phyloP scores from a whole-genome alignment of 306 rosid species.

The Boehmeria nivea region DNA sequence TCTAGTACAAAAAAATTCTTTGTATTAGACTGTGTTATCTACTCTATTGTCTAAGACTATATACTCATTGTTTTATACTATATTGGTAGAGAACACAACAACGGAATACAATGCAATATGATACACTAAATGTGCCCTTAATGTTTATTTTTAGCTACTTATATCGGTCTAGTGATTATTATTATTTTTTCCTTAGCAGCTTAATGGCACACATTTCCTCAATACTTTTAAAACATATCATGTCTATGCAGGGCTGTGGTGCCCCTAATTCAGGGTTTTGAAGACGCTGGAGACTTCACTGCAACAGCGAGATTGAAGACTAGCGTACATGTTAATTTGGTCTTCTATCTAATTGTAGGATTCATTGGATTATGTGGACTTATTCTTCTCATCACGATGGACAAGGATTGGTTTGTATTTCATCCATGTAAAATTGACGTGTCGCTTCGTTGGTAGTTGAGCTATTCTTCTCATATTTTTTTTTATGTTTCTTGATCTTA shows the following conservation, averaged over 20 bases:
- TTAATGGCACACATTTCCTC: constrained; percentile 34
- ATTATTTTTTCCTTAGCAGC: constrained; percentile 16
- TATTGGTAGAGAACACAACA: too few relatives aligned
- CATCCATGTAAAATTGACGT: constrained; percentile 17
- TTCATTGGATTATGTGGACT: constrained; percentile 70
- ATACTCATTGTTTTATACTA: too few relatives aligned
- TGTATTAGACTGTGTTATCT: too few relatives aligned
- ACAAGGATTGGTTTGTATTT: constrained; percentile 53
- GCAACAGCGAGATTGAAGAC: constrained; percentile 84
- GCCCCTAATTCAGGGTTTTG: constrained; percentile 99
- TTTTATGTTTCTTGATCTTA: constrained; percentile 9
- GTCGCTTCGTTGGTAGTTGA: constrained; percentile 6
- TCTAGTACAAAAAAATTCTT: too few relatives aligned
- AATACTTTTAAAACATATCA: constrained; percentile 28
- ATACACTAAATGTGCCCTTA: too few relatives aligned
- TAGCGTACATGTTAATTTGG: constrained; percentile 77
- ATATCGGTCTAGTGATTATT: neutral
- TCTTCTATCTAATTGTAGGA: constrained; percentile 83
- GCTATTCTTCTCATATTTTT: constrained; percentile 10
- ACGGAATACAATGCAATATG: too few relatives aligned
- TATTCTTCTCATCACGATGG: constrained; percentile 64
- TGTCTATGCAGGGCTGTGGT: constrained; percentile 90
- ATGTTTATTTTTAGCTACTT: too few relatives aligned
- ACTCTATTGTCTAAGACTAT: too few relatives aligned
- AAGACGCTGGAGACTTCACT: constrained; percentile 98